Base-by-base conservation (phyloP, 2,329 filamentous ascomycete genomes). In the Hypoxylon sp. region DNA sequence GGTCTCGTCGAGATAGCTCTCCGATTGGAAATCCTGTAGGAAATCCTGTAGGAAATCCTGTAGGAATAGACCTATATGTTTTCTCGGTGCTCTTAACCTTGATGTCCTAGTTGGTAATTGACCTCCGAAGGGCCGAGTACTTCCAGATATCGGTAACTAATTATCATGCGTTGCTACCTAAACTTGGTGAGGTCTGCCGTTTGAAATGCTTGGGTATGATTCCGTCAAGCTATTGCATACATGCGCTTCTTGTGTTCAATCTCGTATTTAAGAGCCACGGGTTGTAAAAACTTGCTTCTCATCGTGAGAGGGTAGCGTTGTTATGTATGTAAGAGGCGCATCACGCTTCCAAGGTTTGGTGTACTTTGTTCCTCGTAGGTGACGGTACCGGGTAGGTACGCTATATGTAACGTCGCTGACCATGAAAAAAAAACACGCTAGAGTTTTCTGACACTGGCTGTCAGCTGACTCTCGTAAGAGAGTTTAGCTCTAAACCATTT, bases 391-490 rank as follows among this genome's bases (percentile, higher is more conserved):
- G n/a, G n/a, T n/a, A n/a, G n/a, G n/a, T n/a, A 41, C 38, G 3
- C 7, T 23, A 21, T 19, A 30, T 17, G 52, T 45, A 45, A n/a
- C 32, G 13, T 45, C 38, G 34, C 14, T 21, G 52, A 25, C 25
- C 41, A 46, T 10, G 19, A 45, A 34, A 34, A 19, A n/a, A 4
- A 25, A 25, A 14, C 28, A 2, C 4, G 13, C 5, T 41, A 25
- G 17, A 41, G 17, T 34, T 46, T 56, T 49, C 28, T 43, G 45
- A 41, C 45, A 51, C 46, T 60, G 34, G 55, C 49, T 28, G 49
- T 60, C 55, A 64, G 55, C 61, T 64, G 55, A 60, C 52, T 30
- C 9, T 64, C 36, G 17, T 45, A 23, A 45, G 25, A 51, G 25
- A 51, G 23, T 9, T 19, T 52, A 55, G 41, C 23, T 43, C 7